Conservation (phyloP, 257 asterid genomes). For the Lantana camara region DNA sequence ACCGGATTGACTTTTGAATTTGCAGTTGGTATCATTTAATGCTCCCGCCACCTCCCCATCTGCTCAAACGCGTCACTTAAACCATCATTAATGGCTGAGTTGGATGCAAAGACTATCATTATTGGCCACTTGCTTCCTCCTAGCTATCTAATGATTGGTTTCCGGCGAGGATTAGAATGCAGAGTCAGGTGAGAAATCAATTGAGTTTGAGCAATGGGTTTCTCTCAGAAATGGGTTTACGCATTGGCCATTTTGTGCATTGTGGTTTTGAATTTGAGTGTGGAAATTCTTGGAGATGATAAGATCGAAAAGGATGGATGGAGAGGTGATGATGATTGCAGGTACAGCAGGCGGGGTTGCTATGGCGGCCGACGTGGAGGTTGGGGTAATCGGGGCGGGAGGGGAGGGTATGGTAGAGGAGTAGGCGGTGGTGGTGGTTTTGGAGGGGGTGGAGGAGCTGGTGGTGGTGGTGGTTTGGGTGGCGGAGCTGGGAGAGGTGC, state of each 20-base stretch:
- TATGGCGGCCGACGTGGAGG: constrained; percentile 36
- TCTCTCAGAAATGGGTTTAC: constrained; percentile 36
- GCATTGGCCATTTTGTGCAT: constrained; percentile 24
- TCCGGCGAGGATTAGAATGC: constrained; percentile 12
- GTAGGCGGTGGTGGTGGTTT: constrained; percentile 14
- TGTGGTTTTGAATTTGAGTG: constrained; percentile 37
- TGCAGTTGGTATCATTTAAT: constrained; percentile 31
- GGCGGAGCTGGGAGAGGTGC: constrained; percentile 14
- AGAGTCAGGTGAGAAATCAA: constrained; percentile 25
- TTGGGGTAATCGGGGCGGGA: constrained; percentile 1
- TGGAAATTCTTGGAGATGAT: constrained; percentile 29
- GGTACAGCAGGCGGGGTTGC: constrained; percentile 48
- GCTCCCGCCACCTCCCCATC: constrained; percentile 37
- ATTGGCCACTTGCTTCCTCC: constrained; percentile 17
- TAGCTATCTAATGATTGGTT: constrained; percentile 31
- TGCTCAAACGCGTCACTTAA: constrained; percentile 38
- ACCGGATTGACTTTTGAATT: constrained; percentile 31
- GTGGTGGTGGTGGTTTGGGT: constrained; percentile 19
- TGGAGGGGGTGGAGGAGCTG: constrained; percentile 17
- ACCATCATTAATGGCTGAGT: constrained; percentile 31
- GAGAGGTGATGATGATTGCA: constrained; percentile 42
- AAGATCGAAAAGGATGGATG: constrained; percentile 28
- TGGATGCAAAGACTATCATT: background rate
- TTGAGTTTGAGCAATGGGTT: constrained; percentile 22
- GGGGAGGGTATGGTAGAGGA: constrained; percentile 33